A percentile compares a stretch with the other conserved stretches of the same genome.
Conservation (phyloP, 2,329 filamentous ascomycete genomes). For the Volutella citrinella region DNA sequence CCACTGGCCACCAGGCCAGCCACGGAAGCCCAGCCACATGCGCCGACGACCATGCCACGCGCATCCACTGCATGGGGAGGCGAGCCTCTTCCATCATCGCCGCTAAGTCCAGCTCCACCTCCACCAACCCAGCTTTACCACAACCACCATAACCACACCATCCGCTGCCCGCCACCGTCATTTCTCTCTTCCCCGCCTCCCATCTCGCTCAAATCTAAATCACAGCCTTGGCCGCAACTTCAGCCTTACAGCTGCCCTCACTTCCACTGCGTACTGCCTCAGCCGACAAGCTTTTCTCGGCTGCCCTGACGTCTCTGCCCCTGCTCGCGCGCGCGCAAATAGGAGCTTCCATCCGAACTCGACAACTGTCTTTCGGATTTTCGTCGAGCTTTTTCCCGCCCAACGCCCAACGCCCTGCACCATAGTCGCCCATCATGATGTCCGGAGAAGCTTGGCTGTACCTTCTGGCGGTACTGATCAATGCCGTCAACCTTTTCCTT, state of each 20-base stretch:
- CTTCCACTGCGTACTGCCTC: no score
- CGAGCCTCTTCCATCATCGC: conserved; percentile 25
- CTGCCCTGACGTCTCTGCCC: no score
- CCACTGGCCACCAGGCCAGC: no score
- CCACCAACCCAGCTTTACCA: conserved; percentile 19
- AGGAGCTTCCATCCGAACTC: conserved; percentile 26
- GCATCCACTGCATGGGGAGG: no score
- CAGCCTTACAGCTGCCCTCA: no score
- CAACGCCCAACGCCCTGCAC: no score
- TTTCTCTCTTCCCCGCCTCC: not conserved
- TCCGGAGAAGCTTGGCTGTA: conserved; percentile 98
- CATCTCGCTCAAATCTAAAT: no score
- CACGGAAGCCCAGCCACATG: no score
- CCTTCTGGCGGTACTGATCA: conserved; percentile 96
- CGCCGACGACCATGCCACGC: no score
- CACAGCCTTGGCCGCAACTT: no score
- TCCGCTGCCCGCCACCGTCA: conserved; percentile 15
- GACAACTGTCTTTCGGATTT: conserved; percentile 18
- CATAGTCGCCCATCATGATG: conserved; percentile 68
- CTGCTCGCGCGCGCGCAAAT: conserved; percentile 10
- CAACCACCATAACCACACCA: conserved; percentile 21
- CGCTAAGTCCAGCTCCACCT: conserved; percentile 22
- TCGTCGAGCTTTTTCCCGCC: conserved; percentile 8
- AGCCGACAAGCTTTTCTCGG: no score
- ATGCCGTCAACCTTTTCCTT: conserved; percentile 98